phyloP scores from a whole-genome alignment of 2,329 filamentous ascomycete genomes.

The Capronia coronata region DNA sequence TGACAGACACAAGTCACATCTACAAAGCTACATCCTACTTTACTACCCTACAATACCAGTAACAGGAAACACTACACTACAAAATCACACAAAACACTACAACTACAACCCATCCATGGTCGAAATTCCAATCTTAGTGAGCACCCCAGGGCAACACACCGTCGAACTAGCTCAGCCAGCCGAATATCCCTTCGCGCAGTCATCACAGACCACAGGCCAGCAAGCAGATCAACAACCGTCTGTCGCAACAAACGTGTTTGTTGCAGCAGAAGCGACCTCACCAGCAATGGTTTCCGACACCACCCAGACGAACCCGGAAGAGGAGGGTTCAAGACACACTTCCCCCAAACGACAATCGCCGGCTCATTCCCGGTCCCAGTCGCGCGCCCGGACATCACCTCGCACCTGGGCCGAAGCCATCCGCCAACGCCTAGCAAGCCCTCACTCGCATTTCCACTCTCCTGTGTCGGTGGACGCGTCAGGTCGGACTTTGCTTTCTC shows the following conservation, averaged over 20 bases:
- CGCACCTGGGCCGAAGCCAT: slow-evolving; percentile 14
- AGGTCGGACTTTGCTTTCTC: slow-evolving; percentile 5
- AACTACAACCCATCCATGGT: slow-evolving; percentile 12
- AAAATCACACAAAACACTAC: background rate
- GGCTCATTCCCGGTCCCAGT: slow-evolving; percentile 6
- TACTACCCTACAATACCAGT: background rate
- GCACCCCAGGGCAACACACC: slow-evolving; percentile 14
- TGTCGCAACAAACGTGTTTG: no score
- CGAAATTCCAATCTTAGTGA: slow-evolving; percentile 17
- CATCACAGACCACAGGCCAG: background rate
- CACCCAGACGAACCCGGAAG: slow-evolving; percentile 13
- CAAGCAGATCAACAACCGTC: background rate
- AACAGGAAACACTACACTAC: background rate
- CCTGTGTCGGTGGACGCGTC: background rate
- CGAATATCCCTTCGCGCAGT: background rate
- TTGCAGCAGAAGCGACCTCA: background rate
- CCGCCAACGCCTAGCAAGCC: slow-evolving; percentile 6
- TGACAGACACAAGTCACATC: background rate
- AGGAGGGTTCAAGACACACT: background rate
- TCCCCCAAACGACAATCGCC: background rate
- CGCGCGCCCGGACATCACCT: slow-evolving; percentile 6
- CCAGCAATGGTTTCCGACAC: slow-evolving; percentile 14
- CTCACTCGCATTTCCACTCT: slow-evolving; percentile 1
- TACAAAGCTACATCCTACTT: background rate
- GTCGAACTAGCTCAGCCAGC: background rate